Percentiles rank a stretch among this genome's conserved stretches.
phyloP scores from a whole-genome alignment of 176 grass and related monocot species.

The Aegilops sharonensis region DNA sequence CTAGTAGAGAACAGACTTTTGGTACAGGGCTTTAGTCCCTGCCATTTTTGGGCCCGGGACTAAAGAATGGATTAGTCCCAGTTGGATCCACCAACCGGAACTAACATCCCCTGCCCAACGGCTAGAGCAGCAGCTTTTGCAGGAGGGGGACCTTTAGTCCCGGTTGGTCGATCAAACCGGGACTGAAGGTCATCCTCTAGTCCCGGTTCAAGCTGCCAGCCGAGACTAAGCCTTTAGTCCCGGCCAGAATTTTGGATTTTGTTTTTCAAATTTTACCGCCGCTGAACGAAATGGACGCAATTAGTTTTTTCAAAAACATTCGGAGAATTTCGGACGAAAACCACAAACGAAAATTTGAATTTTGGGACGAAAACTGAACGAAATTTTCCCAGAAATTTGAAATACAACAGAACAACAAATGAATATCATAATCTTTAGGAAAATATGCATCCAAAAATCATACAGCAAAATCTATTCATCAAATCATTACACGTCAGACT shows the following conservation, averaged over 20 bases:
- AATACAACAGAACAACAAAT: not conserved
- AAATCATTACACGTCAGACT: not conserved
- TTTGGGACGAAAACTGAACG: not conserved
- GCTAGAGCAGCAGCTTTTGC: no score
- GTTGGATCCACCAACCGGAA: no score
- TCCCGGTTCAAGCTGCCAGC: no score
- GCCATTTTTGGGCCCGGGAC: no score
- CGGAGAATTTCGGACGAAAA: not conserved
- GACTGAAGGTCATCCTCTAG: no score
- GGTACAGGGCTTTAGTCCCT: no score
- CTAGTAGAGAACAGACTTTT: no score
- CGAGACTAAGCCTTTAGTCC: no score
- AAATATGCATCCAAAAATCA: not conserved
- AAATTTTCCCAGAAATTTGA: not conserved
- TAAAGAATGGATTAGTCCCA: no score
- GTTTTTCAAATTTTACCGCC: not conserved
- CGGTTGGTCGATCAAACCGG: no score
- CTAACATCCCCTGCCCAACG: no score
- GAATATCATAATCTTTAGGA: not conserved
- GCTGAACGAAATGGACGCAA: not conserved
- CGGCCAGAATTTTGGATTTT: not conserved
- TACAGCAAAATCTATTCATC: not conserved
- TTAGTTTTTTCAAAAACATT: not conserved
- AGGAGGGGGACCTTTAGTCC: no score
- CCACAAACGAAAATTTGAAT: not conserved